Conservation (phyloP, 2,329 filamentous ascomycete genomes). For the Cephalotrichum gorgonifer region DNA sequence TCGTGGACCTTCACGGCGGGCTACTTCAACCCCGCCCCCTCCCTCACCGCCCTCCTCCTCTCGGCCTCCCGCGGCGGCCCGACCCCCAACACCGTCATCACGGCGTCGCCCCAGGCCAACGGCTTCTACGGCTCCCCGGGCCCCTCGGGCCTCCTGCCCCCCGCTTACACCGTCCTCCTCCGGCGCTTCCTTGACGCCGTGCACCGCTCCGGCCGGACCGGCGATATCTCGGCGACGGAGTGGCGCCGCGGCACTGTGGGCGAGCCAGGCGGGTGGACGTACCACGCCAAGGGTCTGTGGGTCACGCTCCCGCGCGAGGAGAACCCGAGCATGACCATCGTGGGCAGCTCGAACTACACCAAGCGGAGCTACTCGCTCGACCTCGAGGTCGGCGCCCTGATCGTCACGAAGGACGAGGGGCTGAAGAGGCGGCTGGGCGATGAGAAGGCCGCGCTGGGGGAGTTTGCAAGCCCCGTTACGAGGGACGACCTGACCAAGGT, state of each 20-base stretch:
- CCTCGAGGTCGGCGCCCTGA: conserved; percentile 77
- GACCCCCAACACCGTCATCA: conserved; percentile 69
- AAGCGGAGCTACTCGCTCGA: conserved; percentile 88
- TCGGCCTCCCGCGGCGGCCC: conserved; percentile 48
- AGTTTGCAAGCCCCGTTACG: conserved; percentile 58
- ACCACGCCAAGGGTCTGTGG: conserved; percentile 96
- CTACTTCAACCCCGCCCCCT: conserved; percentile 93
- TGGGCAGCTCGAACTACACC: conserved; percentile 94
- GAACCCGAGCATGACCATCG: conserved; percentile 66
- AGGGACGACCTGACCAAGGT: conserved; percentile 69
- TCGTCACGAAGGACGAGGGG: conserved; percentile 67
- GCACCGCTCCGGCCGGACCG: conserved; percentile 32
- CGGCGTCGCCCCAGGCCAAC: conserved; percentile 86
- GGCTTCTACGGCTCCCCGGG: conserved; percentile 87
- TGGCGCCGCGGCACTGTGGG: conserved; percentile 79
- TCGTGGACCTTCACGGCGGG: conserved; percentile 96
- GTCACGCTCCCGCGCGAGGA: conserved; percentile 58
- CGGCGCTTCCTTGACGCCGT: conserved; percentile 63
- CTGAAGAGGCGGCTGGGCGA: conserved; percentile 64
- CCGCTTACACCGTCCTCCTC: conserved; percentile 83
- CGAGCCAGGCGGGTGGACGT: conserved; percentile 82
- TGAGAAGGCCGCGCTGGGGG: conserved; percentile 72
- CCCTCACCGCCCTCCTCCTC: conserved; percentile 70
- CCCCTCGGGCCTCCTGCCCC: conserved; percentile 80
- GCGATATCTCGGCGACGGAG: conserved; percentile 66